These are phyloP conservation scores for Aspergillus sclerotiicarbonarius DNA, from an alignment of 495 filamentous ascomycete genomes.

Conservation along the genomic window DNA sequence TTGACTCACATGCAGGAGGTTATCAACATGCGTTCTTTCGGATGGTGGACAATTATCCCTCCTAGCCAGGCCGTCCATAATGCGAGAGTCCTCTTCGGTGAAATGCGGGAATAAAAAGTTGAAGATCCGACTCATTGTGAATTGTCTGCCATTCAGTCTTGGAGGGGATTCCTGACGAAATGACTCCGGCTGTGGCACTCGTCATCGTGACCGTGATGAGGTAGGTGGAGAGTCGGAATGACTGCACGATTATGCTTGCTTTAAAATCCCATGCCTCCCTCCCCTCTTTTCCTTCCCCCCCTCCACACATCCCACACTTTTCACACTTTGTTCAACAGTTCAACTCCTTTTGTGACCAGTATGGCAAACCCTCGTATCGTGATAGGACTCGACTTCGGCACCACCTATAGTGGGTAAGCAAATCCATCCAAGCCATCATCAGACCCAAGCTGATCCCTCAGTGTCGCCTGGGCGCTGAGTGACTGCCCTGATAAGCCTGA, in stretches of 20 bases:
- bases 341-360: not conserved
- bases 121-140: too few species aligned
- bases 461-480: conserved; percentile 24
- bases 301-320: not conserved
- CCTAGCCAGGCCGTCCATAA: too few species aligned
- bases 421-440: conserved; percentile 15
- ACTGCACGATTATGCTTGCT: not conserved
- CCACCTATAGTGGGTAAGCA: conserved; percentile 37
- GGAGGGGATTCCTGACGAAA: too few species aligned
- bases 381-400: conserved; percentile 50
- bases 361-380: conserved; percentile 16
- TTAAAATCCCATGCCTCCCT: not conserved
- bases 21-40: not conserved
- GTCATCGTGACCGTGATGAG: not conserved
- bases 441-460: conserved; percentile 22
- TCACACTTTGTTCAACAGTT: too few species aligned
- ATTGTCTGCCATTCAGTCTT: too few species aligned
- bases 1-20: not conserved
- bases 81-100: too few species aligned
- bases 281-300: not conserved
- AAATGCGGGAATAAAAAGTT: too few species aligned
- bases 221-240: not conserved
- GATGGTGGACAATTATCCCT: not conserved
- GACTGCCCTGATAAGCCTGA: conserved; percentile 24
- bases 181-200: too few species aligned